Conservation (phyloP, 352 stramenopile genomes). For the Plasmopara halstedii region DNA sequence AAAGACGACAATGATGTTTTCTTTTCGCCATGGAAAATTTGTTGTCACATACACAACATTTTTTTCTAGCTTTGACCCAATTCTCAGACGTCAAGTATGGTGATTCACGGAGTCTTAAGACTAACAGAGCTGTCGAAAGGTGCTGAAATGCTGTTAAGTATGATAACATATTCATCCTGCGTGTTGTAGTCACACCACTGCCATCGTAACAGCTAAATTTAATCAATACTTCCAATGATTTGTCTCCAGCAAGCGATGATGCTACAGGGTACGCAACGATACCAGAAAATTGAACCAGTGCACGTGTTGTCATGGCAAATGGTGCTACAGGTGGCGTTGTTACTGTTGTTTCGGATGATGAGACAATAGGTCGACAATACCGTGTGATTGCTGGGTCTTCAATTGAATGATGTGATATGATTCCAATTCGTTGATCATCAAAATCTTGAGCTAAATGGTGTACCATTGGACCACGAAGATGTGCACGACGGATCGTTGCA, state of each 20-base stretch:
- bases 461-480: slow-evolving; percentile 24
- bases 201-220: slow-evolving; percentile 59
- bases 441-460: slow-evolving; percentile 25
- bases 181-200: slow-evolving; percentile 26
- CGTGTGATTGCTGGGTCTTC: slow-evolving; percentile 50
- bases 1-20: slow-evolving; percentile 70
- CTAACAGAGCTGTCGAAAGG: slow-evolving; percentile 45
- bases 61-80: slow-evolving; percentile 57
- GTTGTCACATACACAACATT: slow-evolving; percentile 47
- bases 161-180: slow-evolving; percentile 41
- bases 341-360: slow-evolving; percentile 5
- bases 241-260: slow-evolving; percentile 24
- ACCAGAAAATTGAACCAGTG: slow-evolving; percentile 54
- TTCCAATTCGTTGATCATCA: slow-evolving; percentile 46
- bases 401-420: slow-evolving; percentile 64
- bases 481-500: slow-evolving; percentile 41
- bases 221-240: slow-evolving; percentile 50
- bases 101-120: slow-evolving; percentile 51
- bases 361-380: slow-evolving; percentile 53
- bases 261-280: slow-evolving; percentile 55
- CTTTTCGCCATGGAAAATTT: slow-evolving; percentile 48
- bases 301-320: slow-evolving; percentile 31
- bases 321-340: slow-evolving; percentile 6
- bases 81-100: slow-evolving; percentile 44
- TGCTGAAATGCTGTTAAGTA: slow-evolving; percentile 41